A percentile compares a stretch with the other conserved stretches of the same genome.
Evolutionary conservation across 768 basidiomycete genomes (phyloP).

Genomic region (Glaciozyma martinii): DNA sequence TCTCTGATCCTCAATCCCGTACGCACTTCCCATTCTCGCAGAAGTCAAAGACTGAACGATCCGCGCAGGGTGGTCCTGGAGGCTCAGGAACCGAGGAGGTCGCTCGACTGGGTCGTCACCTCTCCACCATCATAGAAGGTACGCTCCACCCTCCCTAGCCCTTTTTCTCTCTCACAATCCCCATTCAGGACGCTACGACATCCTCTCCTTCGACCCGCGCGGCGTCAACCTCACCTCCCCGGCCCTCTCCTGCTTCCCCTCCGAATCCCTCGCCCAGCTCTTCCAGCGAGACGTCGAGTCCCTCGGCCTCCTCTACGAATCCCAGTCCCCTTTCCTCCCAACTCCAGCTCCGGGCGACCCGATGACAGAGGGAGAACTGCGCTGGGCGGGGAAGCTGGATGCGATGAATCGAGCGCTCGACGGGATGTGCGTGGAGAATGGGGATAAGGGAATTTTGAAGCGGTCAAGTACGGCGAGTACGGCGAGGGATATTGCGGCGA

Average conservation of each 20-base stretch:
- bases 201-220: constrained; percentile 31
- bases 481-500: constrained; percentile 29
- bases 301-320: constrained; percentile 7
- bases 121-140: constrained; percentile 18
- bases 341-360: too few relatives aligned
- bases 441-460: constrained; percentile 8
- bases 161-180: too few relatives aligned
- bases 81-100: constrained; percentile 23
- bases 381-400: constrained; percentile 7
- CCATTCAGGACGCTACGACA: constrained; percentile 25
- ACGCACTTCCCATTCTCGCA: neutral
- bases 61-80: constrained; percentile 24
- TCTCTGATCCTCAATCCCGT: constrained; percentile 9
- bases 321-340: neutral
- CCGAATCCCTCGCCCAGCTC: constrained; percentile 14
- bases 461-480: constrained; percentile 21
- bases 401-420: constrained; percentile 5
- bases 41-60: constrained; percentile 13
- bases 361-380: constrained; percentile 7
- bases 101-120: neutral
- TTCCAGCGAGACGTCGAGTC: constrained; percentile 18
- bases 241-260: constrained; percentile 24
- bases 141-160: too few relatives aligned
- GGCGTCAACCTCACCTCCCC: constrained; percentile 31
- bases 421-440: constrained; percentile 12